Evolutionary conservation across 371 early-diverging fungal species (phyloP).

Genomic region (Mucor lusitanicus): DNA sequence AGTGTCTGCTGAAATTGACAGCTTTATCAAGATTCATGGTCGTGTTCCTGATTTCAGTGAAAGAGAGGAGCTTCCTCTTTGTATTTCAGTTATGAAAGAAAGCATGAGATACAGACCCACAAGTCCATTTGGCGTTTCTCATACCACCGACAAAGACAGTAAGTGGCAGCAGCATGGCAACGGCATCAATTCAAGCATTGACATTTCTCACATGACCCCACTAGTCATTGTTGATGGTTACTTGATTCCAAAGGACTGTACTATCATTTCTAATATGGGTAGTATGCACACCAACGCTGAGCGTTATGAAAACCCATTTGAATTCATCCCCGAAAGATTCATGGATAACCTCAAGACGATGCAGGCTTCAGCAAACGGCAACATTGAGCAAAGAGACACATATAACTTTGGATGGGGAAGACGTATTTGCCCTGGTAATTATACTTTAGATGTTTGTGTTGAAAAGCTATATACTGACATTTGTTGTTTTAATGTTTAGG

Average conservation of each 20-base stretch:
- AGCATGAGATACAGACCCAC: slow-evolving; percentile 10
- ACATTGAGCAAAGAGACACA: slow-evolving; percentile 14
- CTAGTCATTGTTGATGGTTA: slow-evolving; percentile 13
- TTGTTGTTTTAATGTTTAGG: no score
- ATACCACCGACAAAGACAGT: slow-evolving; percentile 8
- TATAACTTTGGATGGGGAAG: slow-evolving; percentile 25
- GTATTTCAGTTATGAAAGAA: slow-evolving; percentile 17
- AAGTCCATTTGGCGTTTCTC: slow-evolving; percentile 9
- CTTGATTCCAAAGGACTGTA: slow-evolving; percentile 10
- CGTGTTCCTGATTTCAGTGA: slow-evolving; percentile 9
- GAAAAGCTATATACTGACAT: no score
- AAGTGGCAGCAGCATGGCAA: background rate
- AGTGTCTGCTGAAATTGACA: slow-evolving; percentile 14
- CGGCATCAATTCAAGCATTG: no score
- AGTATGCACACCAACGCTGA: slow-evolving; percentile 15
- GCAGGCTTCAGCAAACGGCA: slow-evolving; percentile 16
- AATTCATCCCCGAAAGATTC: slow-evolving; percentile 22
- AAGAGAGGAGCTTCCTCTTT: slow-evolving; percentile 8
- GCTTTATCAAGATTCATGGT: background rate
- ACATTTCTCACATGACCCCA: no score
- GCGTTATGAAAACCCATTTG: slow-evolving; percentile 4
- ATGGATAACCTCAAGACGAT: slow-evolving; percentile 11
- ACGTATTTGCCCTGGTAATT: no score
- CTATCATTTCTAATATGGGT: slow-evolving; percentile 9
- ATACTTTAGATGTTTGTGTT: no score